phyloP scores from a whole-genome alignment of 257 asterid genomes.

The Datura wrightii region DNA sequence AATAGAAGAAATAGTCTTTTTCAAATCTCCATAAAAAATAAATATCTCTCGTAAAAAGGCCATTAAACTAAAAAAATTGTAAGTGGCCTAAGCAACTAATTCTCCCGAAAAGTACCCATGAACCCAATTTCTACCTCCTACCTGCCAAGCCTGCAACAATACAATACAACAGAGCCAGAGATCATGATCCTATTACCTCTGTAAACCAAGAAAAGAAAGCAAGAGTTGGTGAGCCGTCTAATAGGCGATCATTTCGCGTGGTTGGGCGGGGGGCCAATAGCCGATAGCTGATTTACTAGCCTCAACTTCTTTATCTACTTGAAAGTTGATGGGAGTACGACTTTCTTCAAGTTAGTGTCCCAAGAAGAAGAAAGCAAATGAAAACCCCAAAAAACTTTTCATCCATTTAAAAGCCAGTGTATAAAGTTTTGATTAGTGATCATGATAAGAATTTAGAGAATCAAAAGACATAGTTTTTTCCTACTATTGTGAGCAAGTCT shows the following conservation, averaged over 20 bases:
- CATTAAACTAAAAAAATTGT: no score
- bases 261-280: no score
- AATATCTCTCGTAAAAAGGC: no score
- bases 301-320: no score
- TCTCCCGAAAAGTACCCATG: neutral
- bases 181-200: neutral
- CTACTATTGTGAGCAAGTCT: neutral
- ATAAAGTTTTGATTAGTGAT: neutral
- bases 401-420: neutral
- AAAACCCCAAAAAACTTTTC: neutral
- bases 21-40: no score
- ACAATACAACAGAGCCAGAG: neutral
- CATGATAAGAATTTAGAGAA: neutral
- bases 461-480: neutral
- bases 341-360: no score
- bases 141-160: neutral
- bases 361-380: neutral
- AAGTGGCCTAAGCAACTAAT: no score
- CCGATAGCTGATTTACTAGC: no score
- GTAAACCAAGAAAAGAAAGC: neutral
- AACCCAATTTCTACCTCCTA: neutral
- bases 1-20: no score
- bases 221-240: no score
- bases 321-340: no score
- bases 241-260: no score